These are phyloP conservation scores for Floccularia luteovirens DNA, from an alignment of 768 basidiomycete species.

Conservation along the genomic window DNA sequence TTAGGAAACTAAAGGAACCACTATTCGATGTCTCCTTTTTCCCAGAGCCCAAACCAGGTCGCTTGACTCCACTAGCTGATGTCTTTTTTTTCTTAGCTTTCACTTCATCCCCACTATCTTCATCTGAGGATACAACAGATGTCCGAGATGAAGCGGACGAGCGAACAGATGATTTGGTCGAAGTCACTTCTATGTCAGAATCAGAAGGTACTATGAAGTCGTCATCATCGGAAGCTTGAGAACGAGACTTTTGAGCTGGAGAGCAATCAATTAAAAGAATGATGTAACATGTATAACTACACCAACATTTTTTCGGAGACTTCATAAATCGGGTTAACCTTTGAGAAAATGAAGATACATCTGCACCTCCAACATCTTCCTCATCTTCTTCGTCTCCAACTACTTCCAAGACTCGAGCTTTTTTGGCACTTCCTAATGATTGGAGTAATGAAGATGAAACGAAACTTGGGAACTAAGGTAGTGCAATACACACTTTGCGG, in stretches of 20 bases:
- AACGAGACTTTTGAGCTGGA: constrained; percentile 28
- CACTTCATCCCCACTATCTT: constrained; percentile 16
- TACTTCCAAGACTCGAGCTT: constrained; percentile 45
- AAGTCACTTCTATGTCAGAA: constrained; percentile 47
- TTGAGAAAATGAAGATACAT: constrained; percentile 44
- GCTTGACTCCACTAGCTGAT: constrained; percentile 17
- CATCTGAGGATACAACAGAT: constrained; percentile 29
- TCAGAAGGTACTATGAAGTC: constrained; percentile 70
- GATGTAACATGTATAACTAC: neutral
- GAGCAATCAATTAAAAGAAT: neutral
- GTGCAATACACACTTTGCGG: constrained; percentile 19
- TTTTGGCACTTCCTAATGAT: constrained; percentile 44
- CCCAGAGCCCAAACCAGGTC: constrained; percentile 6
- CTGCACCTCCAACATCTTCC: constrained; percentile 39
- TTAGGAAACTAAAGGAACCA: constrained; percentile 50
- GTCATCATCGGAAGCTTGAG: constrained; percentile 36
- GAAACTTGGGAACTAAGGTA: neutral
- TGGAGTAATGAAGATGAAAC: constrained; percentile 4
- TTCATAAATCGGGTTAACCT: constrained; percentile 60
- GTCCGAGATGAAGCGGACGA: constrained; percentile 28
- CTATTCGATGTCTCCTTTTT: constrained; percentile 10
- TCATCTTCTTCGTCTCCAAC: constrained; percentile 50
- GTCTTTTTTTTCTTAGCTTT: constrained; percentile 28
- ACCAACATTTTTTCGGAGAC: constrained; percentile 44
- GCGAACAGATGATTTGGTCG: constrained; percentile 44